phyloP scores from a whole-genome alignment of 768 basidiomycete species.

The Phylloporus scabripes region DNA sequence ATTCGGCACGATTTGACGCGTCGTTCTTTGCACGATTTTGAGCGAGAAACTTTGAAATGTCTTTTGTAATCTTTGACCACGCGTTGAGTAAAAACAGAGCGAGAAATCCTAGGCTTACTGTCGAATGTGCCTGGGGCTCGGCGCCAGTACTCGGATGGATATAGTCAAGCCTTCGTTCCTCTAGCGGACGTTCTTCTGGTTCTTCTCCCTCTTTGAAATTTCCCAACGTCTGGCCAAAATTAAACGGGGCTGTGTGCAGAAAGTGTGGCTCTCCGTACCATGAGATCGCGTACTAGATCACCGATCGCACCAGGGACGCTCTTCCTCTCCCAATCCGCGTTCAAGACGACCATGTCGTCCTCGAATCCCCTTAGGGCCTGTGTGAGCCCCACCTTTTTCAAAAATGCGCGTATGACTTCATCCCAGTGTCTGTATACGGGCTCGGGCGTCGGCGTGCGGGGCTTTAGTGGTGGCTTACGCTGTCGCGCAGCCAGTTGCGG shows the following conservation, averaged over 20 bases:
- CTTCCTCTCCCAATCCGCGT: conserved; percentile 55
- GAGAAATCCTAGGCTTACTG: conserved; percentile 40
- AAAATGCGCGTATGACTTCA: conserved; percentile 46
- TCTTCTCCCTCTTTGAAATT: conserved; percentile 27
- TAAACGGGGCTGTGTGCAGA: neutral
- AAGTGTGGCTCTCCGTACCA: conserved; percentile 34
- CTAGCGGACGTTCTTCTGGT: conserved; percentile 37
- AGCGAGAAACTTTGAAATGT: conserved; percentile 67
- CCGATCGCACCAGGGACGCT: conserved; percentile 52
- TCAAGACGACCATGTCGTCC: conserved; percentile 68
- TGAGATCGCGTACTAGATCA: conserved; percentile 45
- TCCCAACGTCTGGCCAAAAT: conserved; percentile 21
- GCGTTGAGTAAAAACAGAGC: conserved; percentile 4
- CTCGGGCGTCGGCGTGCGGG: conserved; percentile 36
- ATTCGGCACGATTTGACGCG: conserved; percentile 72
- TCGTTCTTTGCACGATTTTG: conserved; percentile 67
- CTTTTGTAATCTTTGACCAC: conserved; percentile 52
- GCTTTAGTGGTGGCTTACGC: conserved; percentile 25
- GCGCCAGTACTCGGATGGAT: conserved; percentile 44
- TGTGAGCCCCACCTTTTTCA: conserved; percentile 48
- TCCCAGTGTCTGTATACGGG: conserved; percentile 59
- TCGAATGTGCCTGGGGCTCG: conserved; percentile 49
- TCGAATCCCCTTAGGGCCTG: conserved; percentile 62
- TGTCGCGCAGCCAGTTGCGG: conserved; percentile 24
- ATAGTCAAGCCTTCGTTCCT: conserved; percentile 67